Percentiles rank a stretch among this genome's conserved stretches.
Evolutionary conservation across 257 asterid species (phyloP).

Genomic region (Plectranthus barbatus): DNA sequence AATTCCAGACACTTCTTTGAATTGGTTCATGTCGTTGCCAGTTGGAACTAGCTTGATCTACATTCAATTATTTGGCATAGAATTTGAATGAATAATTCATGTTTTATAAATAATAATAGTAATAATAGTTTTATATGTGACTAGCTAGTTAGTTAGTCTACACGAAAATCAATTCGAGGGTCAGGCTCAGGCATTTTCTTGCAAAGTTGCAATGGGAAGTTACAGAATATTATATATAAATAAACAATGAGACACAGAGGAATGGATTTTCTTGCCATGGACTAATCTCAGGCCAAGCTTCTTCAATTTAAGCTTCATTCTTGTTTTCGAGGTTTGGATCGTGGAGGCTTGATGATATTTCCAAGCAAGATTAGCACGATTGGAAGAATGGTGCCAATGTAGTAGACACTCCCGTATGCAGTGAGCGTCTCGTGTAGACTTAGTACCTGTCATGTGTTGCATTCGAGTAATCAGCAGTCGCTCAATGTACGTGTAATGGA

Average conservation of each 20-base stretch:
- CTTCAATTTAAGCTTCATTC: slow-evolving; percentile 32
- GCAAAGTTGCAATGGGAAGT: too few species aligned
- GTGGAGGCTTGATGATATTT: slow-evolving; percentile 64
- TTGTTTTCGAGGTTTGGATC: slow-evolving; percentile 63
- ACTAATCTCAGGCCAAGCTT: slow-evolving; percentile 8
- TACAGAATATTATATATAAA: too few species aligned
- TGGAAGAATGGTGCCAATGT: slow-evolving; percentile 75
- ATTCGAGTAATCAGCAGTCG: neutral
- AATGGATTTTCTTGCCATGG: too few species aligned
- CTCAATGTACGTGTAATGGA: slow-evolving; percentile 3
- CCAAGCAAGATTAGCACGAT: slow-evolving; percentile 54
- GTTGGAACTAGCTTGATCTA: neutral
- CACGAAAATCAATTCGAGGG: too few species aligned
- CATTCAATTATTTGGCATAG: too few species aligned
- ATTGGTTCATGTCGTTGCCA: neutral
- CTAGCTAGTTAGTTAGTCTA: too few species aligned
- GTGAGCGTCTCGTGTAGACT: slow-evolving; percentile 70
- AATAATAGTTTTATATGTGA: too few species aligned
- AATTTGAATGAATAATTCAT: too few species aligned
- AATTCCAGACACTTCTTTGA: neutral
- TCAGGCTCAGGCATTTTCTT: too few species aligned
- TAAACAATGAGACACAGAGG: too few species aligned
- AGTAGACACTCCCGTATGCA: slow-evolving; percentile 80
- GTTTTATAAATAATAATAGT: too few species aligned
- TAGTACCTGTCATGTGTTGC: slow-evolving; percentile 48